Base-by-base conservation (phyloP, 106 monocot genomes). In the Dioscorea alata region DNA sequence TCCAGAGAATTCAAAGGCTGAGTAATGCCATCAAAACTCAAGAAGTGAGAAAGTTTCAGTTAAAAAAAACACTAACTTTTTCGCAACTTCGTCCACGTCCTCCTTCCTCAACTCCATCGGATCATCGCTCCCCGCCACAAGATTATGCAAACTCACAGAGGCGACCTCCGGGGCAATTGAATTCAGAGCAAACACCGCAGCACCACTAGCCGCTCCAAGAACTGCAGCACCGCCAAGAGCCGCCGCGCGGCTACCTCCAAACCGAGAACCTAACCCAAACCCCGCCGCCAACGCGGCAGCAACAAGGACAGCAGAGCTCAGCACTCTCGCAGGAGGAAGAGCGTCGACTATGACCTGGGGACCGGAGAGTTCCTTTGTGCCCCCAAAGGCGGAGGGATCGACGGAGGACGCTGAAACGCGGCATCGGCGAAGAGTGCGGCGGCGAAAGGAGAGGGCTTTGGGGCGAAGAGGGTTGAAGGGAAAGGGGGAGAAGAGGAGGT, bases 111-210 rank as follows among this genome's bases (percentile, higher is more conserved):
- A 59, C 50, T 63, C 69, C 4, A 74, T 66, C 23, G 93, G 99
- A 67, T 99, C 93, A 57, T 85, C 87, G 14, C 71, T 74, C 15
- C 87, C 83, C 6, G 77, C 78, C 12, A 93, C 92, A 12, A 87
- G 68, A 64, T 93, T 92, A 68, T 88, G 87, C 86, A 99, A 65
- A 42, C 50, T 73, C 16, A 70, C 81, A 1, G 97, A 92, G 0
- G 97, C 97, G 25, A 90, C 90, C 67, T 92, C 92, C 13, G 97
- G 92, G 15, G 83, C 92, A 4, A 70, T 66, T 7, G 81, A 53
- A 78, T 83, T 92, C 20, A 91, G 53, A 13, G 74, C 83, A 32
- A 83, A 83, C 2, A 69, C 85, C 50, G 73, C 74, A 4, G 83
- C 92, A 6, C 81, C 89, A 12, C 79, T 70, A 8, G 78, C 92